Percentiles rank a stretch among this genome's conserved stretches.
Conservation (phyloP, 305 asterid species). For the Lippia alba region DNA sequence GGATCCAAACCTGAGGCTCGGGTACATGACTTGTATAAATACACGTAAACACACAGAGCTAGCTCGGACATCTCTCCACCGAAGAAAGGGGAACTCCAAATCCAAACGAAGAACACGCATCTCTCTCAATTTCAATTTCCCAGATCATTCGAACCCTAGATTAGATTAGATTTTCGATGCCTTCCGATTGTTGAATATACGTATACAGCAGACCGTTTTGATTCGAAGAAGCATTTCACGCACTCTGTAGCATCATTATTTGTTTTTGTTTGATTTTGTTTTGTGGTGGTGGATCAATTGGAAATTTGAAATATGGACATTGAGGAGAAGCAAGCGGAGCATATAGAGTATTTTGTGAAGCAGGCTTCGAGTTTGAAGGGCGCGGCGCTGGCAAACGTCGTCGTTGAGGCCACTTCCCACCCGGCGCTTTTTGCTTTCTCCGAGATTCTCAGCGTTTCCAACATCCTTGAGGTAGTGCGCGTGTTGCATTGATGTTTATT, state of each 20-base stretch:
- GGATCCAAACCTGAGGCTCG: not conserved
- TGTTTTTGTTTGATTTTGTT: not conserved
- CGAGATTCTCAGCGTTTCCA: slow-evolving; percentile 77
- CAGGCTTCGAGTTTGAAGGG: slow-evolving; percentile 66
- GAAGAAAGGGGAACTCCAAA: slow-evolving; percentile 1
- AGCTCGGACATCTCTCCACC: slow-evolving; percentile 11
- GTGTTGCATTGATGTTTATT: not conserved
- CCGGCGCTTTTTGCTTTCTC: slow-evolving; percentile 92
- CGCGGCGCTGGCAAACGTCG: slow-evolving; percentile 51
- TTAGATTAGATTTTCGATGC: slow-evolving; percentile 10
- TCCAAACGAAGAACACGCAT: slow-evolving; percentile 19
- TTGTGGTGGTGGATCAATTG: slow-evolving; percentile 14
- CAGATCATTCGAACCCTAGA: slow-evolving; percentile 30
- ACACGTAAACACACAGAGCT: not conserved
- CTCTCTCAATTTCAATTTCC: slow-evolving; percentile 16
- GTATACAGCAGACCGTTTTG: not conserved
- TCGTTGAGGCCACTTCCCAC: slow-evolving; percentile 86
- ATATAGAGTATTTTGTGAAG: slow-evolving; percentile 74
- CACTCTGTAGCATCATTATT: slow-evolving; percentile 16
- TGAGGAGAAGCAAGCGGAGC: slow-evolving; percentile 86
- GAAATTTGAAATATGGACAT: slow-evolving; percentile 64
- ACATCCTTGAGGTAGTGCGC: slow-evolving; percentile 55
- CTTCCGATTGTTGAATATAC: not conserved
- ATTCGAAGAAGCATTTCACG: not conserved
- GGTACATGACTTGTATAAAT: not conserved